Base-by-base conservation (phyloP, 2,329 filamentous ascomycete genomes). In the Calonectria ilicicola region DNA sequence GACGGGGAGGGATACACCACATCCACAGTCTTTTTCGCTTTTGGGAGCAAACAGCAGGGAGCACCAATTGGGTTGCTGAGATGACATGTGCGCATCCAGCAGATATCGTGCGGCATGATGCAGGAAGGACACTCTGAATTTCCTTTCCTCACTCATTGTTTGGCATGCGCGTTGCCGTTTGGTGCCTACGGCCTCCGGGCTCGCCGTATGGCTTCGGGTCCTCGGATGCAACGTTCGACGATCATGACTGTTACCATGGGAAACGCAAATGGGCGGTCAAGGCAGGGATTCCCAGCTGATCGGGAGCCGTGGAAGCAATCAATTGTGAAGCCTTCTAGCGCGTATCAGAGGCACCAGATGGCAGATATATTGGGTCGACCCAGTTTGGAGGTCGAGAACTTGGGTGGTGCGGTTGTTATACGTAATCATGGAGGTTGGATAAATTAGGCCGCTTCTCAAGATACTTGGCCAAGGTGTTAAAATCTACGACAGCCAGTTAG, bases 181-280 rank as follows among this genome's bases (percentile, higher is more conserved):
- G 26, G 58, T 23, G 38, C 21, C 23, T n/a, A 26, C 23, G 27
- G 29, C 46, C 21, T 60, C 51, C 42, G 42, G 42, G 6, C 26
- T 42, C 29, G 40, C 53, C 29, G 42, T 40, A n/a, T 49, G 23
- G 40, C 29, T 15, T 38, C 44, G 44, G 53, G 53, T 62, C 56
- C 29, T 62, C 66, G 66, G 66, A 51, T 68, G 66, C 42, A 29
- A 51, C 66, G 42, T 46, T 67, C 9, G 51, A 26, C 44, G 53
- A 49, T 51, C 42, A 58, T 46, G n/a, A 19, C 26, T 66, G 17
- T 27, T 49, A 40, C 38, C 40, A 46, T 63, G 26, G 58, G 26
- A 29, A 63, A 63, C 58, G 38, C 40, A 46, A 44, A 63, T 44
- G 23, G 58, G 38, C 38, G 40, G 38, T 27, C 58, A 63, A 44